Evolutionary conservation across 108 stramenopile genomes (phyloP).

Genomic region (Fragilariopsis cylindrus): DNA sequence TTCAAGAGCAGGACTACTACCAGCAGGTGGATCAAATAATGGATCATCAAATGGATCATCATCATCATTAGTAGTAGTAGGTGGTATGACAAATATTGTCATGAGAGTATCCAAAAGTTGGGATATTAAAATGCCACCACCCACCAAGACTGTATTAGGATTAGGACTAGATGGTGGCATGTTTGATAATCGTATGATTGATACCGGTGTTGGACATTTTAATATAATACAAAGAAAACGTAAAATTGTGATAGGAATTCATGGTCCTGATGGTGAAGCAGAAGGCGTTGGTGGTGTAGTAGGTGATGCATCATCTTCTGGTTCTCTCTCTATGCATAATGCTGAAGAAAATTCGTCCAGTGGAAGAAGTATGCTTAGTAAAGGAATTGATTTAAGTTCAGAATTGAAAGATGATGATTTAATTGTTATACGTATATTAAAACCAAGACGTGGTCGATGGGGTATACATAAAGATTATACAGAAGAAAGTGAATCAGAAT

Average conservation of each 20-base stretch:
- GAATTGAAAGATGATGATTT: constrained; percentile 36
- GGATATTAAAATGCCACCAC: constrained; percentile 41
- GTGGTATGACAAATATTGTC: not conserved
- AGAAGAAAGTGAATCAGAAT: constrained; percentile 13
- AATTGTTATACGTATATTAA: constrained; percentile 29
- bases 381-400: constrained; percentile 17
- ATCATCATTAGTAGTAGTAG: too few species aligned
- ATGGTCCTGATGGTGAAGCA: constrained; percentile 20
- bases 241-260: constrained; percentile 25
- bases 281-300: not conserved
- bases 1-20: not conserved
- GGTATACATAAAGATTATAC: constrained; percentile 19
- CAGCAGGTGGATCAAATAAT: not conserved
- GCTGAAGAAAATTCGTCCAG: not conserved
- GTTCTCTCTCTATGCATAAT: not conserved
- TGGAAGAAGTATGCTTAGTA: not conserved
- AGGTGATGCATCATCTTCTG: not conserved
- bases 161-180: constrained; percentile 7
- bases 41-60: too few species aligned
- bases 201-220: constrained; percentile 10
- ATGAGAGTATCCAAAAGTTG: constrained; percentile 19
- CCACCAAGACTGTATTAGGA: constrained; percentile 20
- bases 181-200: constrained; percentile 21
- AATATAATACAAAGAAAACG: constrained; percentile 4
- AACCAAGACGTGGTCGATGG: constrained; percentile 22